These are phyloP conservation scores for Halophytophthora batemanensis DNA, from an alignment of 352 stramenopile genomes.

Conservation along the genomic window DNA sequence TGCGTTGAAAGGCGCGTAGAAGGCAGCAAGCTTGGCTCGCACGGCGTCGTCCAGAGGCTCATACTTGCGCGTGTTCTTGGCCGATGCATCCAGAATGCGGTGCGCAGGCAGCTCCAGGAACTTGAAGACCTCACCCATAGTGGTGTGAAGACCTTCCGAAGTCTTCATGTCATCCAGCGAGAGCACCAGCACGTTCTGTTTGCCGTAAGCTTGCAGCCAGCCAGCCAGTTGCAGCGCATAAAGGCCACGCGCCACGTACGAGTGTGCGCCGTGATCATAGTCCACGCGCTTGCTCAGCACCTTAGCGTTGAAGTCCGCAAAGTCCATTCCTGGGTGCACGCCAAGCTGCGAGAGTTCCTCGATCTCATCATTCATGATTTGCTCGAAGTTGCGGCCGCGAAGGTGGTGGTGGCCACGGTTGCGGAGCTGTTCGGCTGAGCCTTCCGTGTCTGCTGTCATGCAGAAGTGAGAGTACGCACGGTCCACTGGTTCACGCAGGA, in stretches of 20 bases:
- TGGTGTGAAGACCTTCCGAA: slow-evolving; percentile 46
- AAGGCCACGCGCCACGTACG: slow-evolving; percentile 83
- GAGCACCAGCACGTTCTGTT: slow-evolving; percentile 90
- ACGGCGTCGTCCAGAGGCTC: slow-evolving; percentile 56
- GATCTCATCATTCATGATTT: slow-evolving; percentile 74
- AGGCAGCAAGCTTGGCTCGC: slow-evolving; percentile 56
- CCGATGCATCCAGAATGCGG: slow-evolving; percentile 70
- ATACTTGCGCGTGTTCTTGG: slow-evolving; percentile 90
- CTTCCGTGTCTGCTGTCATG: slow-evolving; percentile 79
- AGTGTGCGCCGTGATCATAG: slow-evolving; percentile 76
- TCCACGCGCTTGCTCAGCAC: slow-evolving; percentile 42
- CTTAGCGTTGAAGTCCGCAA: slow-evolving; percentile 65
- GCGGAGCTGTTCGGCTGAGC: slow-evolving; percentile 69
- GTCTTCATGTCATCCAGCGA: slow-evolving; percentile 93
- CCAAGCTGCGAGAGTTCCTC: slow-evolving; percentile 51
- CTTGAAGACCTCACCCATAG: slow-evolving; percentile 81
- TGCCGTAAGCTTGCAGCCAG: slow-evolving; percentile 91
- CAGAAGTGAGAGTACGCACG: slow-evolving; percentile 89
- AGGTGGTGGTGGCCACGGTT: slow-evolving; percentile 79
- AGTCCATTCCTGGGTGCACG: slow-evolving; percentile 72
- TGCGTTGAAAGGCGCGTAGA: slow-evolving; percentile 83
- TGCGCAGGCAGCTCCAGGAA: slow-evolving; percentile 85
- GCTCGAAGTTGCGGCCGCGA: slow-evolving; percentile 57
- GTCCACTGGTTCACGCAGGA: slow-evolving; percentile 80
- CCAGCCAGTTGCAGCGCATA: slow-evolving; percentile 93